These are phyloP conservation scores for Lecanoromycetidae sp. DNA, from an alignment of 2,329 filamentous ascomycete genomes.

Conservation along the genomic window DNA sequence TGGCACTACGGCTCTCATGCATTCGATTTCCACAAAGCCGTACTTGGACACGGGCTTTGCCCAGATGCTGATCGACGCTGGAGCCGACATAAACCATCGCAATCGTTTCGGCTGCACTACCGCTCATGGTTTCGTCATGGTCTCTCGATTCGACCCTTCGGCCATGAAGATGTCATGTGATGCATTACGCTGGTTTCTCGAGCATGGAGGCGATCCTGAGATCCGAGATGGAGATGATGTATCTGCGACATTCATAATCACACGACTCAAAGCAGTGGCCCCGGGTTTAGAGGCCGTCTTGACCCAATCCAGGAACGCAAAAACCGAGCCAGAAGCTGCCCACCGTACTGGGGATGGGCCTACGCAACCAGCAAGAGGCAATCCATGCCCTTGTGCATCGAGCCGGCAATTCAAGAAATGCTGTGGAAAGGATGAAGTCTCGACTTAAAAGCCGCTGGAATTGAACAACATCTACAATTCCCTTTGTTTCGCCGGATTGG, in stretches of 20 bases:
- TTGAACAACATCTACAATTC: too few relatives aligned
- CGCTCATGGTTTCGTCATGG: not conserved
- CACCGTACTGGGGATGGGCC: too few relatives aligned
- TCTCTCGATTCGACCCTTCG: not conserved
- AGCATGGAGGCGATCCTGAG: not conserved
- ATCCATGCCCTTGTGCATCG: not conserved
- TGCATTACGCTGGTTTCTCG: not conserved
- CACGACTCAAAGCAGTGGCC: not conserved
- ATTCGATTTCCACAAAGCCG: not conserved
- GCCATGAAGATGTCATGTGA: not conserved
- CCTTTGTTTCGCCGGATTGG: too few relatives aligned
- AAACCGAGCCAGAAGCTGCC: not conserved
- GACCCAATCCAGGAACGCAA: not conserved
- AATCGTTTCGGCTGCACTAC: not conserved
- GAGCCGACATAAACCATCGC: not conserved
- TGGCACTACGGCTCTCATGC: not conserved
- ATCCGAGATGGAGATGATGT: not conserved
- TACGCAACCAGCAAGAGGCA: not conserved
- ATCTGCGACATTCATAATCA: not conserved
- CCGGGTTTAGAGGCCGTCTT: not conserved
- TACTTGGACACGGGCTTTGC: not conserved
- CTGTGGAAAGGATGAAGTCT: not conserved
- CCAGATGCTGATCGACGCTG: not conserved
- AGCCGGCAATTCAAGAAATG: not conserved
- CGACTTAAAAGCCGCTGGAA: too few relatives aligned